Base-by-base conservation (phyloP, 1,284 basidiomycete species). In the Porogramme epimiltina region DNA sequence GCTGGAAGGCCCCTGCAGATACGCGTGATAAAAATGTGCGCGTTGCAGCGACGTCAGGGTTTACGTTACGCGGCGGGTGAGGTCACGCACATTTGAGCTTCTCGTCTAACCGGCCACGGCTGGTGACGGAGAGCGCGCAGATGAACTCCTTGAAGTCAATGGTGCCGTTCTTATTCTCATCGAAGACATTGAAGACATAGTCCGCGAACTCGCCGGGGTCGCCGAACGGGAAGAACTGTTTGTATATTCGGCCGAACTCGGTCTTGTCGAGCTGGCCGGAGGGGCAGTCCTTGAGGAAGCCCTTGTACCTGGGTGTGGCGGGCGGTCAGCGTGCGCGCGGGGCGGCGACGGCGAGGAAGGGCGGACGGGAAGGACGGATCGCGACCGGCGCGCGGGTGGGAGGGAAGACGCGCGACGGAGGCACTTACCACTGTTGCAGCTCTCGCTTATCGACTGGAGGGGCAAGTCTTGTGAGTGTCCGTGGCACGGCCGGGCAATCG, bases 101-200 rank as follows among this genome's bases (percentile, higher is more conserved):
- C 79, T 99, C 97, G 68, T 99, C 97, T 50, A 99, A 74, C 56
- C 90, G 79, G 4, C 97, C 97, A 52, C 97, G 84, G 56, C 90
- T 93, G 2, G 97, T 99, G 58, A 99, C 87, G 67, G 89, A 93
- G 56, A 99, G 84, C 1, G 97, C 97, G 66, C 95, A 96, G 67
- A 99, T 99, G 75, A 99, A 99, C 78, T 99, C 97, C 70, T 94
- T 95, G 73, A 98, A 98, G 75, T 97, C 95, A 74, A 97, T 98
- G 19, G 90, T 92, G 38, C 93, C 94, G 70, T 91, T 95, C 79
- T 93, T 91, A 78, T 98, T 93, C 70, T 91, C 90, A 70, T 98
- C 95, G 68, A 96, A 95, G 45, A 95, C 93, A 66, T 98, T 96
- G 80, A 99, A 99, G 61, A 99, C 97, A 69, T 97, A 97, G 73